Conservation (phyloP, 2,329 filamentous ascomycete species). For the Magnaporthiopsis incrustans region DNA sequence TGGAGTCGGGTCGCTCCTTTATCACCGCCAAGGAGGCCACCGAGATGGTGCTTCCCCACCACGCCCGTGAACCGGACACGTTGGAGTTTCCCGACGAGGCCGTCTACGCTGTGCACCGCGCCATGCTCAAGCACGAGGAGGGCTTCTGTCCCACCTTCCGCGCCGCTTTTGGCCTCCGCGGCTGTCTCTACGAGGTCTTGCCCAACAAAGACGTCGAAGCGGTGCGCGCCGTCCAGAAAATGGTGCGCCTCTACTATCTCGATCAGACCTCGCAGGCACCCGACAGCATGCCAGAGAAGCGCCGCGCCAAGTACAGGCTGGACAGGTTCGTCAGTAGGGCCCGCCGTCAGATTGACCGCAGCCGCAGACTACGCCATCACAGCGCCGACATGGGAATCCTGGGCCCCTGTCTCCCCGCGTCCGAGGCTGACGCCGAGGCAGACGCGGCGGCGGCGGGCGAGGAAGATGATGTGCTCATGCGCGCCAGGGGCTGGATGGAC, state of each 20-base stretch:
- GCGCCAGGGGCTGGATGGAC: background rate
- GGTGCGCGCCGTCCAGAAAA: constrained; percentile 40
- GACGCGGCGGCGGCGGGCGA: background rate
- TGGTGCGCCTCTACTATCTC: constrained; percentile 47
- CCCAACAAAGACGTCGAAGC: constrained; percentile 44
- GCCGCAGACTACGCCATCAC: constrained; percentile 34
- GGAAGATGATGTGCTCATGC: background rate
- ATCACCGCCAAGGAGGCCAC: constrained; percentile 5
- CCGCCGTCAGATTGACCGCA: constrained; percentile 40
- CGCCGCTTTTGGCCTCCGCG: constrained; percentile 29
- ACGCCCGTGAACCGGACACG: constrained; percentile 14
- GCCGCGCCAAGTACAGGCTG: constrained; percentile 18
- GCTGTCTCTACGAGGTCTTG: constrained; percentile 55
- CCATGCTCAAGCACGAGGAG: constrained; percentile 51
- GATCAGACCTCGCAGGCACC: constrained; percentile 15
- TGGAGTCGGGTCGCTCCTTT: constrained; percentile 10
- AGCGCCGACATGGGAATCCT: background rate
- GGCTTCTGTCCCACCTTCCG: constrained; percentile 48
- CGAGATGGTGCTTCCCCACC: background rate
- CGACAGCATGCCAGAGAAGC: constrained; percentile 16
- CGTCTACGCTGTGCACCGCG: constrained; percentile 63
- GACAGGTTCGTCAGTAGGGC: constrained; percentile 42
- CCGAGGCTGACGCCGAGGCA: background rate
- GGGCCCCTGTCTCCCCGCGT: constrained; percentile 21
- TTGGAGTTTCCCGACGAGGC: constrained; percentile 34